A percentile compares a stretch with the other conserved stretches of the same genome.
Evolutionary conservation across 2,329 filamentous ascomycete genomes (phyloP).

Genomic region (Tolypocladium guangdongense): DNA sequence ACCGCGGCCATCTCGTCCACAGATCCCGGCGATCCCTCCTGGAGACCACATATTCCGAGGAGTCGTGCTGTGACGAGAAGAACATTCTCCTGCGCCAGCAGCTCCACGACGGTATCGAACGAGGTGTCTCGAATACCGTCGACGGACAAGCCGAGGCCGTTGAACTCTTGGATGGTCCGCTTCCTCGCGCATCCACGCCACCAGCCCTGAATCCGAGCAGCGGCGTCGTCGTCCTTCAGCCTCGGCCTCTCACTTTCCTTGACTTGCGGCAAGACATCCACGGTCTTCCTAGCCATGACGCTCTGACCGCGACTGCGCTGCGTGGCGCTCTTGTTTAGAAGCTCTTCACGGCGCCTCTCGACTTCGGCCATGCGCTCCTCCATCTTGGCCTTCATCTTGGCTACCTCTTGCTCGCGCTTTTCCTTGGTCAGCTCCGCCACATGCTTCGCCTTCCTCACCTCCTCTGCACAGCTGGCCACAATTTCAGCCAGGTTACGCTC

Average conservation of each 20-base stretch:
- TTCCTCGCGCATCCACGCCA: conserved; percentile 53
- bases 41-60: conserved; percentile 57
- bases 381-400: conserved; percentile 60
- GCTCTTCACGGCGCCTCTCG: conserved; percentile 57
- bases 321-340: conserved; percentile 42
- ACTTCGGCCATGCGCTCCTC: conserved; percentile 72
- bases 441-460: conserved; percentile 72
- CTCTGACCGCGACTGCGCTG: conserved; percentile 45
- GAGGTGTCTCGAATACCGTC: conserved; percentile 58
- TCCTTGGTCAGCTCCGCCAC: conserved; percentile 76
- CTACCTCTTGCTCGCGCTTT: conserved; percentile 63
- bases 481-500: conserved; percentile 77
- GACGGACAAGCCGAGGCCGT: conserved; percentile 55
- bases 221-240: conserved; percentile 51
- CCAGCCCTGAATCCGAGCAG: conserved; percentile 54
- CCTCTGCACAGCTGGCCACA: conserved; percentile 69
- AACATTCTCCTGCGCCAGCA: conserved; percentile 57
- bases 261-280: conserved; percentile 35
- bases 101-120: conserved; percentile 62
- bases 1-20: conserved; percentile 60
- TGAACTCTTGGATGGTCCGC: conserved; percentile 53
- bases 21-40: conserved; percentile 51
- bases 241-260: conserved; percentile 33
- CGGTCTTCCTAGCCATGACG: conserved; percentile 36
- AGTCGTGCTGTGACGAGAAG: conserved; percentile 55